A percentile compares a stretch with the other conserved stretches of the same genome.
These are phyloP conservation scores for Podosphaera fusca DNA, from an alignment of 2,329 filamentous ascomycete genomes.

Conservation along the genomic window DNA sequence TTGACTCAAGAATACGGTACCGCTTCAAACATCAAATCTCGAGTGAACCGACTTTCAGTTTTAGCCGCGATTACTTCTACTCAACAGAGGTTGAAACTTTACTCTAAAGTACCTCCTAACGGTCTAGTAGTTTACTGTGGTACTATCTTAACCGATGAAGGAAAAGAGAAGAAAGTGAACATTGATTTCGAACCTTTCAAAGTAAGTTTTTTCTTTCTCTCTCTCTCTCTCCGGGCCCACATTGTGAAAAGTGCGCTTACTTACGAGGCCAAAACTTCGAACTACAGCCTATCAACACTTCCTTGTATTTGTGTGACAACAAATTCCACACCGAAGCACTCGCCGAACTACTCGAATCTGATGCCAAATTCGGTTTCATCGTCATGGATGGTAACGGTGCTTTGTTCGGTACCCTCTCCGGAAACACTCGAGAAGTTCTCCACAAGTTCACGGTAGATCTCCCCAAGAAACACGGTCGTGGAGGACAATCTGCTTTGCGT, in stretches of 20 bases:
- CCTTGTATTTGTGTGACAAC: constrained; percentile 97
- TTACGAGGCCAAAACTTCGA: no score
- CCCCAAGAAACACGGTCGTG: constrained; percentile 98
- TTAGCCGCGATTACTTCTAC: constrained; percentile 96
- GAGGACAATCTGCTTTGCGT: constrained; percentile 98
- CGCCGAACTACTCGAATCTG: constrained; percentile 89
- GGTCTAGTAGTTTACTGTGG: constrained; percentile 96
- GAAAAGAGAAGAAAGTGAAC: constrained; percentile 98
- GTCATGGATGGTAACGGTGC: constrained; percentile 99
- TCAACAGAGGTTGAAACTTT: constrained; percentile 95
- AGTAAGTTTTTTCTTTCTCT: no score
- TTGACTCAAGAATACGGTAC: constrained; percentile 41
- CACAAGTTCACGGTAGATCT: constrained; percentile 98
- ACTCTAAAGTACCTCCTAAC: constrained; percentile 96
- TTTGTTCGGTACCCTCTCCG: constrained; percentile 86
- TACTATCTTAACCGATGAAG: constrained; percentile 98
- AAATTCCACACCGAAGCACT: constrained; percentile 98
- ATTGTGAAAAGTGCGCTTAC: no score
- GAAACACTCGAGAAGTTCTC: constrained; percentile 87
- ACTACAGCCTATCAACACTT: constrained; percentile 99
- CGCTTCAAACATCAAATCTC: constrained; percentile 97
- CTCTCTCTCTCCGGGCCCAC: no score
- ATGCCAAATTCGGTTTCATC: constrained; percentile 98
- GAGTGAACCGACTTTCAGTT: constrained; percentile 94
- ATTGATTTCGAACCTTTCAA: constrained; percentile 99